Conservation (phyloP, 2,329 filamentous ascomycete genomes). For the Fusarium longipes region DNA sequence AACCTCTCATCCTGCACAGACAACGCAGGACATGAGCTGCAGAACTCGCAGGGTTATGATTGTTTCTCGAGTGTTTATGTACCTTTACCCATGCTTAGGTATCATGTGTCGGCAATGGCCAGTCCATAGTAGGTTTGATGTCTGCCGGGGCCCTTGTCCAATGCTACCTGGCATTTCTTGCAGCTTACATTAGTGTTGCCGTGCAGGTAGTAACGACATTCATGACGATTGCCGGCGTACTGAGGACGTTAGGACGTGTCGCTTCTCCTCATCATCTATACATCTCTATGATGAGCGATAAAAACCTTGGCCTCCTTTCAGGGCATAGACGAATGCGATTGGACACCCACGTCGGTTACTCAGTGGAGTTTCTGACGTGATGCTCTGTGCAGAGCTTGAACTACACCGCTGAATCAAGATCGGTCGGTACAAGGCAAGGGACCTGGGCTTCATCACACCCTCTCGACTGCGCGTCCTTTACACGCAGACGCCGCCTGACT, state of each 20-base stretch:
- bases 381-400: not conserved
- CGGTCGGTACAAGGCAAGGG: not conserved
- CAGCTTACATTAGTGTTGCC: slow-evolving; percentile 38
- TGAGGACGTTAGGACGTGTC: not conserved
- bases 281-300: not conserved
- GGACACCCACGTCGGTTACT: slow-evolving; percentile 1
- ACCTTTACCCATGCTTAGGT: slow-evolving; percentile 10
- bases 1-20: slow-evolving; percentile 9
- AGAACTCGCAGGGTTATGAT: not conserved
- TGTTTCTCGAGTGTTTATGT: not conserved
- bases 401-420: slow-evolving; percentile 2
- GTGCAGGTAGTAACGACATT: slow-evolving; percentile 13
- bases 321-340: not conserved
- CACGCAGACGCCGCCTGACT: slow-evolving; percentile 25
- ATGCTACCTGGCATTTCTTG: slow-evolving; percentile 39
- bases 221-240: slow-evolving; percentile 17
- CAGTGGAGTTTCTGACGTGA: not conserved
- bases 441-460: slow-evolving; percentile 20
- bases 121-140: slow-evolving; percentile 23
- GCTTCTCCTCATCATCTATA: not conserved
- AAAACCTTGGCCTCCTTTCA: not conserved
- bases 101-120: slow-evolving; percentile 32
- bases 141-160: slow-evolving; percentile 31
- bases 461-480: slow-evolving; percentile 16
- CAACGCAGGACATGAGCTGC: slow-evolving; percentile 14